Evolutionary conservation across 2,329 filamentous ascomycete species (phyloP), one percentile per base, ranked within the genome.

Genomic region (Aspergillus pseudoterreus): DNA sequence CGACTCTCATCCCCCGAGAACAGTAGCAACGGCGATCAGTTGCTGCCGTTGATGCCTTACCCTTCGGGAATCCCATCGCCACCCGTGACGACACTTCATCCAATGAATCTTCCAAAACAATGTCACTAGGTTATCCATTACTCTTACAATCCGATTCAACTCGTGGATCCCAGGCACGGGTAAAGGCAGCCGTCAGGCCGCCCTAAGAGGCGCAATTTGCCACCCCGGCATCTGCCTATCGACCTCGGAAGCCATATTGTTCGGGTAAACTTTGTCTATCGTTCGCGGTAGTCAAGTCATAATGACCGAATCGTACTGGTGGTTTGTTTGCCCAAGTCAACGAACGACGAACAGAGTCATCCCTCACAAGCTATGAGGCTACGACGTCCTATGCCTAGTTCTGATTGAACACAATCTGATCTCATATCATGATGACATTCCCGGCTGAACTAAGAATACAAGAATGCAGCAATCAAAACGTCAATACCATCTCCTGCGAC

Each of bases 151-250:
- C 27, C 24, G 10, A n/a, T 35, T 27, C 19, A 32, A 19, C 27
- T 33, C n/a, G 17, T 19, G 22, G 27, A 17, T 15, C 33, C 22
- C 12, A 12, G 10, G 22, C n/a, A n/a, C 27, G 14, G n/a, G 27
- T 22, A 15, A 38, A 39, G 24, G 45, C 17, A 27, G 15, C 33
- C 27, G 43, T 33, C 15, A 33, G 11, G 17, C 27, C 27, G 27
- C 27, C 27, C 27, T 30, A 30, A 30, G 6, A 8, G 27, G 27
- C 27, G 27, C 27, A 30, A 30, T 30, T 47, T 17, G 49, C 49
- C 49, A 51, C 49, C 45, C 27, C 27, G 27, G 41, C n/a, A 35
- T 41, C 8, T 22, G 24, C 17, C 27, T 30, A 30, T 30, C 45
- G 14, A 12, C 45, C 45, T 41, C 14, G 35, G 35, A 50, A 22